Evolutionary conservation across 2,329 filamentous ascomycete species (phyloP).

Genomic region (Verruconis gallopava): DNA sequence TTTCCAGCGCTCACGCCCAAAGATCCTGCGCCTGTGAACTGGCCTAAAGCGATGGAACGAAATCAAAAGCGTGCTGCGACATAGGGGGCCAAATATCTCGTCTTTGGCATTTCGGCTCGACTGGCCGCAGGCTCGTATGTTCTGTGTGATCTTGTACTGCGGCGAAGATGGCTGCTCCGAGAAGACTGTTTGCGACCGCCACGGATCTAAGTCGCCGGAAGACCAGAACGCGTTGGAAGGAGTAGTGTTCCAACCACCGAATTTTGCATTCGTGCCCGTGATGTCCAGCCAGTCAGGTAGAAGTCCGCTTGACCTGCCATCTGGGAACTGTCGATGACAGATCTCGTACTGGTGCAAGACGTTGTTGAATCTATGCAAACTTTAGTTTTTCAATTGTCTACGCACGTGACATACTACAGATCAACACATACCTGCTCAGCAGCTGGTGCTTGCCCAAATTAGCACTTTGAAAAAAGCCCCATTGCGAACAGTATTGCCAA

Average conservation of each 20-base stretch:
- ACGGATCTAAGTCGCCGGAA: constrained; percentile 39
- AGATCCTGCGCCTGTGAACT: constrained; percentile 23
- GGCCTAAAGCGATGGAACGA: constrained; percentile 21
- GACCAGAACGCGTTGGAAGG: constrained; percentile 40
- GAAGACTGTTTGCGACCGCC: constrained; percentile 35
- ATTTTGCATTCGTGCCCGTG: constrained; percentile 28
- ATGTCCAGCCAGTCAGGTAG: constrained; percentile 30
- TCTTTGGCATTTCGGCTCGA: constrained; percentile 17
- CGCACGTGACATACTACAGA: too few species aligned
- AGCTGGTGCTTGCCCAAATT: constrained; percentile 36
- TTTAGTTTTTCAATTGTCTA: too few species aligned
- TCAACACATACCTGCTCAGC: constrained; percentile 31
- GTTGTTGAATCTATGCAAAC: too few species aligned
- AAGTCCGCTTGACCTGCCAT: constrained; percentile 24
- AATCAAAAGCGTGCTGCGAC: constrained; percentile 39
- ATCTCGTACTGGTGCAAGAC: constrained; percentile 30
- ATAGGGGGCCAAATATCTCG: too few species aligned
- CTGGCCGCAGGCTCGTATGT: constrained; percentile 32
- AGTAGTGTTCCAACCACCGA: constrained; percentile 39
- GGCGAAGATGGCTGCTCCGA: constrained; percentile 30
- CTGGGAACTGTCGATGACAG: constrained; percentile 37
- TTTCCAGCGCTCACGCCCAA: constrained; percentile 30
- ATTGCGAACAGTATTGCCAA: constrained; percentile 42
- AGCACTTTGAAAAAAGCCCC: constrained; percentile 37
- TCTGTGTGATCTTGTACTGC: constrained; percentile 24